Evolutionary conservation across 768 basidiomycete genomes (phyloP), one percentile per base, ranked within the genome.

Genomic region (Xanthoconium purpureum): DNA sequence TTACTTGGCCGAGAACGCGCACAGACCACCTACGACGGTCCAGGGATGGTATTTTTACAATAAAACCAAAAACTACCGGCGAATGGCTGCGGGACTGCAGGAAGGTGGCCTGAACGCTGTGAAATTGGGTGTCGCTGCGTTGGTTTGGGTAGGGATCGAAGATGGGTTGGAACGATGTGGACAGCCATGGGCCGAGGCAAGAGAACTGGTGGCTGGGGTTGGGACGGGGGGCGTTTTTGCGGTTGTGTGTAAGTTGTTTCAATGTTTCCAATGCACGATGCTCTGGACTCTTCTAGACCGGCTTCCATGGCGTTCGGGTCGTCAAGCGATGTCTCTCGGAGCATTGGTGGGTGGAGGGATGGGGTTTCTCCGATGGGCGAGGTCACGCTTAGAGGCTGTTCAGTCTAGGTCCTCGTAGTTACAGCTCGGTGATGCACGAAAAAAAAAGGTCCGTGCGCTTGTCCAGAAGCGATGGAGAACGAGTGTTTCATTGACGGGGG

Each of bases 21-120:
- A 96, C 72, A 80, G 91, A 53, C 80, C 88, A 47, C 93, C 93
- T 20, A 86, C 74, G 62, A 96, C 94, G 32, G 80, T 92, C 55
- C 83, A 87, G 62, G 94, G 94, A 56, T 95, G 94, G 93, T 96
- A 94, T 72, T 89, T 92, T 64, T 95, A 96, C 83, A 89, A 92
- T 70, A 95, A 95, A 78, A 94, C 91, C 30, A 96, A 95, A 73
- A 95, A 95, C 77, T 95, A 94, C 78, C 78, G 83, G 63, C 83
- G 94, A 62, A 80, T 92, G 66, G 78, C 85, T 58, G 87, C 81
- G 0, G 92, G 81, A 10, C 68, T 94, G 68, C 83, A 81, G 64
- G 84, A 83, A 15, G 92, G 82, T 7, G 87, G 79, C 1, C 58
- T 60, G 54, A 83, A 90, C 49, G 86, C 80, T 1, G 60, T 70